Conservation (phyloP, 306 rosid species). For the Ormosia emarginata region DNA sequence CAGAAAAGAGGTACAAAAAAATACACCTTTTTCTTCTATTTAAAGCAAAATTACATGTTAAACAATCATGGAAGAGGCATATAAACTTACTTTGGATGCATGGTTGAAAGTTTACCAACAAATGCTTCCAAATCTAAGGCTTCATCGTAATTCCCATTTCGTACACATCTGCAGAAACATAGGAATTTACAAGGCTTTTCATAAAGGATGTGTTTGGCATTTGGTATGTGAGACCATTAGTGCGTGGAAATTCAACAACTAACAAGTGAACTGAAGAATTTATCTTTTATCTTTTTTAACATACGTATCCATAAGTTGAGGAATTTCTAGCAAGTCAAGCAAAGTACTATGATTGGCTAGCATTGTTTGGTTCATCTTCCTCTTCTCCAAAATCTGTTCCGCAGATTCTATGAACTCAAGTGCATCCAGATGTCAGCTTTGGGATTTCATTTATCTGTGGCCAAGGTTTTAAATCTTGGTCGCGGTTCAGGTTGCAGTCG, state of each 20-base stretch:
- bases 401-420: slow-evolving; percentile 88
- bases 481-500: no score
- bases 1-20: background rate
- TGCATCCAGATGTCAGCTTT: slow-evolving; percentile 83
- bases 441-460: slow-evolving; percentile 78
- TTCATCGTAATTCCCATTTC: slow-evolving; percentile 96
- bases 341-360: slow-evolving; percentile 86
- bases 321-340: slow-evolving; percentile 98
- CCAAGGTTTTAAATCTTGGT: no score
- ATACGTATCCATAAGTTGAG: slow-evolving; percentile 96
- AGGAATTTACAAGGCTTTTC: slow-evolving; percentile 12
- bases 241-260: background rate
- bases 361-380: slow-evolving; percentile 97
- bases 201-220: background rate
- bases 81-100: slow-evolving; percentile 86
- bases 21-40: background rate
- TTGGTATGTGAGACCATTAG: background rate
- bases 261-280: no score
- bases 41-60: slow-evolving; percentile 1
- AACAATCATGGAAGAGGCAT: background rate
- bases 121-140: slow-evolving; percentile 95
- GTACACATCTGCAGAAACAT: slow-evolving; percentile 68
- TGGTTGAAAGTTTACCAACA: slow-evolving; percentile 85
- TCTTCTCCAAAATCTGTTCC: slow-evolving; percentile 83
- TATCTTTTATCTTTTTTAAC: no score